phyloP scores from a whole-genome alignment of 352 stramenopile species.

The Phytophthora multivora region DNA sequence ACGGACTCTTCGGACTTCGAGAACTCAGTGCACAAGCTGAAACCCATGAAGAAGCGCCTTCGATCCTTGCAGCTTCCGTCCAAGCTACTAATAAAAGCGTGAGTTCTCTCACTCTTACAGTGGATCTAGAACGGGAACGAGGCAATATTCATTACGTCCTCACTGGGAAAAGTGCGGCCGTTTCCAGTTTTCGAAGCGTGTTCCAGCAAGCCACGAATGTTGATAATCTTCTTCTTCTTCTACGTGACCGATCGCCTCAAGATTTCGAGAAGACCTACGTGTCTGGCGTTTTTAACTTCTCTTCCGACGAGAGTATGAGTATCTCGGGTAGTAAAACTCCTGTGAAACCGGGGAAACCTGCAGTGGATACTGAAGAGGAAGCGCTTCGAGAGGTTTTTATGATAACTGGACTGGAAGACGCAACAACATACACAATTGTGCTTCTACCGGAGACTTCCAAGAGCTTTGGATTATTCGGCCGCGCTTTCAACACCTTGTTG shows the following conservation, averaged over 20 bases:
- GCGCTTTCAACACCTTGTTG: constrained; percentile 43
- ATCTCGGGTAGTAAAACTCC: neutral
- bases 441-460: constrained; percentile 66
- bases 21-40: constrained; percentile 26
- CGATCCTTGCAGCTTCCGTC: constrained; percentile 35
- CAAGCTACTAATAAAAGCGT: constrained; percentile 57
- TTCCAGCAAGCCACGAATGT: constrained; percentile 44
- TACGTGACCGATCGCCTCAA: constrained; percentile 21
- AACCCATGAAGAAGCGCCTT: constrained; percentile 62
- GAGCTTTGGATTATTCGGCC: constrained; percentile 68
- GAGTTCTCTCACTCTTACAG: constrained; percentile 40
- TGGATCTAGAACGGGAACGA: constrained; percentile 41
- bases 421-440: constrained; percentile 54
- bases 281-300: constrained; percentile 24
- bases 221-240: constrained; percentile 30
- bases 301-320: constrained; percentile 11
- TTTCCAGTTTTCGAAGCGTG: constrained; percentile 23
- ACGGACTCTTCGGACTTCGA: constrained; percentile 50
- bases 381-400: constrained; percentile 36
- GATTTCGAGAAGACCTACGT: constrained; percentile 8
- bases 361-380: neutral
- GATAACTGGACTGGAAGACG: constrained; percentile 49
- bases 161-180: constrained; percentile 1
- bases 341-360: neutral
- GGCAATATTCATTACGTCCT: constrained; percentile 67